A percentile compares a stretch with the other conserved stretches of the same genome.
Conservation (phyloP, 129 eudicot genomes). For the Flaveria linearis region DNA sequence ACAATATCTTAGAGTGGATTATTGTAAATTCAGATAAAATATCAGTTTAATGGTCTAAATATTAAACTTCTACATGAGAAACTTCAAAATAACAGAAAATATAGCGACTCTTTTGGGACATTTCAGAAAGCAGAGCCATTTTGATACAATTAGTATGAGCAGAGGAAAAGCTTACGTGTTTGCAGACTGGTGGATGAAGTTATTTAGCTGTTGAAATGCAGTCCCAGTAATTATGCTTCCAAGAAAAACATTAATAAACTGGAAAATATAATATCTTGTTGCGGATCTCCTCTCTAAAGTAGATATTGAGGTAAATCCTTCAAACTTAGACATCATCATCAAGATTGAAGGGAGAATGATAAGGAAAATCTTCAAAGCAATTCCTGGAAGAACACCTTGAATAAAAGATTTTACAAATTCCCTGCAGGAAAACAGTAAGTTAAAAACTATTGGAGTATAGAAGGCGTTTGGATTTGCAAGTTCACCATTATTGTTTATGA, state of each 20-base stretch:
- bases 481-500: neutral
- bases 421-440: constrained; percentile 38
- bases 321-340: constrained; percentile 81
- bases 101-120: neutral
- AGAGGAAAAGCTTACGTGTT: constrained; percentile 48
- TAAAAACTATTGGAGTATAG: constrained; percentile 7
- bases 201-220: constrained; percentile 68
- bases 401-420: constrained; percentile 54
- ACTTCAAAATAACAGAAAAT: neutral
- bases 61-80: neutral
- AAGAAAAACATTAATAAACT: constrained; percentile 69
- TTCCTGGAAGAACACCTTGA: constrained; percentile 79
- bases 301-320: constrained; percentile 66
- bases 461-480: constrained; percentile 3
- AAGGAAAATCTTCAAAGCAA: constrained; percentile 73
- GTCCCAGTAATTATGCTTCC: constrained; percentile 82
- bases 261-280: constrained; percentile 57
- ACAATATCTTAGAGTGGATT: neutral
- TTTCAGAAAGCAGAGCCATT: neutral
- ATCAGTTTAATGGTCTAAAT: neutral
- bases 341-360: constrained; percentile 61
- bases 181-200: constrained; percentile 63
- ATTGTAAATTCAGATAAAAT: neutral
- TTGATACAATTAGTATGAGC: neutral
- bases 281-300: constrained; percentile 77